Evolutionary conservation across 2,329 filamentous ascomycete genomes (phyloP).

Genomic region (Diaporthe destruens): DNA sequence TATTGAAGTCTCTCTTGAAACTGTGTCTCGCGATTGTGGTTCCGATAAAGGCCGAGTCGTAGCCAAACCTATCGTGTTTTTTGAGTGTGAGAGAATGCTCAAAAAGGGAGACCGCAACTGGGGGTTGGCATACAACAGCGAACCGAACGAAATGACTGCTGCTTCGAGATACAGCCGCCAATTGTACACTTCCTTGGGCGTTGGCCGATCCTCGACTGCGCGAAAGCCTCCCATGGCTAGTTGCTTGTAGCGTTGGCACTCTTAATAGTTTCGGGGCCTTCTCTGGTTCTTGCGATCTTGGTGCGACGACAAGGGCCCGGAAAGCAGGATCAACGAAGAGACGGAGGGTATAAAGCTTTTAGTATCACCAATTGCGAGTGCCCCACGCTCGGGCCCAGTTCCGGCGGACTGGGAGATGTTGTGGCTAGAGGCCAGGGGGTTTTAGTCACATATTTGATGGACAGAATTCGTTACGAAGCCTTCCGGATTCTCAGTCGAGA

Average conservation of each 20-base stretch:
- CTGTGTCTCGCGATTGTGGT: constrained; percentile 63
- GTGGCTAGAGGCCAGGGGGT: constrained; percentile 3
- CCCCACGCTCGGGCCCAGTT: constrained; percentile 28
- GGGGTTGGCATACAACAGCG: constrained; percentile 51
- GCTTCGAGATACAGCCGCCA: constrained; percentile 62
- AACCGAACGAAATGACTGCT: constrained; percentile 62
- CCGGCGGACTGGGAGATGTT: constrained; percentile 17
- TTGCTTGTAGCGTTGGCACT: neutral
- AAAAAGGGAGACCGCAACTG: neutral
- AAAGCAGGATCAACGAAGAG: neutral
- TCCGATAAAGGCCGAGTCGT: constrained; percentile 67
- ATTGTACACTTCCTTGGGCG: constrained; percentile 67
- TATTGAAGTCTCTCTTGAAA: constrained; percentile 61
- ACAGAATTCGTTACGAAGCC: constrained; percentile 22
- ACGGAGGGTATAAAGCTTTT: constrained; percentile 17
- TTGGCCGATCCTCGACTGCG: constrained; percentile 65
- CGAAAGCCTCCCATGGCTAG: constrained; percentile 30
- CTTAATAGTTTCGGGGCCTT: neutral
- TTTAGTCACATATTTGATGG: constrained; percentile 8
- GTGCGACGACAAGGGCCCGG: constrained; percentile 18
- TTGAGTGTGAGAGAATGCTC: constrained; percentile 34
- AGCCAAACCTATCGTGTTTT: constrained; percentile 56
- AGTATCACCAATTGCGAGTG: constrained; percentile 17
- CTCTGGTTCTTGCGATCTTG: constrained; percentile 1
- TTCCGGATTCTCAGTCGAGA: constrained; percentile 14